These are phyloP conservation scores for Diversispora epigaea DNA, from an alignment of 192 early-diverging fungal species.

Conservation along the genomic window DNA sequence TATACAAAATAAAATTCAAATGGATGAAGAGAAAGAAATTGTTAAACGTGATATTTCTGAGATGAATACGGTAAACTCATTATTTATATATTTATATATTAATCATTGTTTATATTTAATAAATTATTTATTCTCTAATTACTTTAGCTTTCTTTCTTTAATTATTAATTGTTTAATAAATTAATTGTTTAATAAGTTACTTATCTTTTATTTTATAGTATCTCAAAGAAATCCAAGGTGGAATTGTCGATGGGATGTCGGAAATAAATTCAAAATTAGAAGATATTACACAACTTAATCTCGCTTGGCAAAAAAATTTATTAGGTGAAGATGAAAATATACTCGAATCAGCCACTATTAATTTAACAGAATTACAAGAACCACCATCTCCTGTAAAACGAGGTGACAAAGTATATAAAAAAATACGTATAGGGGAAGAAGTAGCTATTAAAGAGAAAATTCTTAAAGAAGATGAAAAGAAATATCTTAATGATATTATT, in stretches of 20 bases:
- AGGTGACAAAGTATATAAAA: constrained; percentile 2
- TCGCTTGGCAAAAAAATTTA: constrained; percentile 16
- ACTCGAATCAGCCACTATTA: neutral
- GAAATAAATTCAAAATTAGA: constrained; percentile 15
- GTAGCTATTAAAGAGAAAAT: constrained; percentile 17
- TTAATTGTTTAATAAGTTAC: neutral
- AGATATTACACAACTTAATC: constrained; percentile 20
- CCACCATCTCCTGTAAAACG: neutral
- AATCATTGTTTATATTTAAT: neutral
- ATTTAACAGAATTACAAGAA: neutral
- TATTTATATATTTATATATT: neutral
- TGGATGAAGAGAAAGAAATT: constrained; percentile 22
- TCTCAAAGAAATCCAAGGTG: neutral
- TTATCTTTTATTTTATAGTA: neutral
- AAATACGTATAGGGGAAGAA: constrained; percentile 6
- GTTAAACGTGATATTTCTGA: neutral
- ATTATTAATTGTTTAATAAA: neutral
- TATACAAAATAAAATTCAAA: constrained; percentile 17
- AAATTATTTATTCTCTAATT: neutral
- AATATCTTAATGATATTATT: constrained; percentile 18
- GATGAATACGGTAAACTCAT: constrained; percentile 5
- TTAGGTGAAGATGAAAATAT: constrained; percentile 7
- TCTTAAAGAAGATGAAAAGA: neutral
- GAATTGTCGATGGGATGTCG: neutral
- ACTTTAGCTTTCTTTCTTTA: neutral